Evolutionary conservation across 208 protist species (phyloP), one percentile per base, ranked within the genome.

Genomic region (Leishmania turanica): DNA sequence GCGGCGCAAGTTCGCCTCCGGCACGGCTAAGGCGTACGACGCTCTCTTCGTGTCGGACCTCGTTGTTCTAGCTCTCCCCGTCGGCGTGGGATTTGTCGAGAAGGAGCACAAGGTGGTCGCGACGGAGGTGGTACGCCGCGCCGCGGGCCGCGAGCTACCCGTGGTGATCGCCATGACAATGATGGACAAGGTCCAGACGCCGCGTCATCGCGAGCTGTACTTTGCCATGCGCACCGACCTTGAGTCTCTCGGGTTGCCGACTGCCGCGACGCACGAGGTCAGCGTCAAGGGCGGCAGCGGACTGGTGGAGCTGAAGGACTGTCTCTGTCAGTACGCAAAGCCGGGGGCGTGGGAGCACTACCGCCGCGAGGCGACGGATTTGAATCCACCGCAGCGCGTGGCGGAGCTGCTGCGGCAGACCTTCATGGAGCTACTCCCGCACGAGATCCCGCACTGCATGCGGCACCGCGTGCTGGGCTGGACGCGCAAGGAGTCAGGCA

Each of bases 161-260:
- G 88, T 97, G 37, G 83, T 97, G 42, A 81, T 98, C 24, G 93
- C 88, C 45, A 81, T 98, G 62, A 96, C 95, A 40, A 97, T 96
- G 94, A 96, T 98, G 92, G 95, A 98, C 78, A 90, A 88, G 64
- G 93, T 98, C 58, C 92, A 96, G 82, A 96, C 92, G 9, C 93
- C 92, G 34, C 86, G 84, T 51, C 95, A 96, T 82, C 91, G 93
- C 13, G 95, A 98, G 80, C 79, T 96, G 68, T 97, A 98, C 86
- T 96, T 97, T 78, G 84, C 93, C 1, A 88, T 98, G 92, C 93
- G 95, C 64, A 93, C 93, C 0, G 93, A 97, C 79, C 86, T 98
- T 62, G 92, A 97, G 79, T 88, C 92, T 5, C 83, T 95, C 77
- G 84, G 88, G 17, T 80, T 98, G 49, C 92, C 93, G 8, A 81